Evolutionary conservation across 2,329 filamentous ascomycete species (phyloP).

Genomic region (Fusarium mangiferae): DNA sequence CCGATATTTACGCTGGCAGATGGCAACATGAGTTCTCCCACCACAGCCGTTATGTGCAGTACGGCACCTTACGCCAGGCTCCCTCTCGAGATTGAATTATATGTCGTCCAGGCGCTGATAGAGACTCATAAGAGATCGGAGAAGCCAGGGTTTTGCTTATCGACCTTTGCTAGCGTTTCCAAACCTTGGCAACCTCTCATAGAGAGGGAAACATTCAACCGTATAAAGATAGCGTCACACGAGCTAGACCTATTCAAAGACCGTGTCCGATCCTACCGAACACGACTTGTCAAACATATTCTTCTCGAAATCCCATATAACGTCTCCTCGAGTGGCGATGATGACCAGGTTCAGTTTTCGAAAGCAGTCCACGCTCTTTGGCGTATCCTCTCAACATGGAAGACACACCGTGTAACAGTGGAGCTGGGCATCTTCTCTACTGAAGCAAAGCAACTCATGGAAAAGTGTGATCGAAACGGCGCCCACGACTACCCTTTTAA

Average conservation of each 20-base stretch:
- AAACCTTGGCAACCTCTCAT: constrained; percentile 7
- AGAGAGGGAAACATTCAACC: constrained; percentile 6
- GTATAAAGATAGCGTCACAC: neutral
- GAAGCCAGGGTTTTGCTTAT: neutral
- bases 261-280: neutral
- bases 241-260: neutral
- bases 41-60: neutral
- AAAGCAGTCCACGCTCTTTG: constrained; percentile 1
- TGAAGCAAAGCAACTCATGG: no score
- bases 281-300: constrained; percentile 1
- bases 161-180: constrained; percentile 7
- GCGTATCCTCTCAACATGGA: constrained; percentile 18
- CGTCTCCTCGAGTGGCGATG: fast-evolving
- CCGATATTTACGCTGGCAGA: no score
- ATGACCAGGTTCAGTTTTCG: neutral
- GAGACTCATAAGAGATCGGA: no score
- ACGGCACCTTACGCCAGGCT: no score
- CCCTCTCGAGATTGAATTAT: neutral
- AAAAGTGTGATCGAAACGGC: no score
- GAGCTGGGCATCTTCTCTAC: constrained; percentile 17
- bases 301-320: constrained; percentile 6
- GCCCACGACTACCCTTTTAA: no score
- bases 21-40: neutral
- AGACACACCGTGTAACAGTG: constrained; percentile 6
- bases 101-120: neutral